Base-by-base conservation (phyloP, 177 flowering plant genomes). In the Vitis hybrid region DNA sequence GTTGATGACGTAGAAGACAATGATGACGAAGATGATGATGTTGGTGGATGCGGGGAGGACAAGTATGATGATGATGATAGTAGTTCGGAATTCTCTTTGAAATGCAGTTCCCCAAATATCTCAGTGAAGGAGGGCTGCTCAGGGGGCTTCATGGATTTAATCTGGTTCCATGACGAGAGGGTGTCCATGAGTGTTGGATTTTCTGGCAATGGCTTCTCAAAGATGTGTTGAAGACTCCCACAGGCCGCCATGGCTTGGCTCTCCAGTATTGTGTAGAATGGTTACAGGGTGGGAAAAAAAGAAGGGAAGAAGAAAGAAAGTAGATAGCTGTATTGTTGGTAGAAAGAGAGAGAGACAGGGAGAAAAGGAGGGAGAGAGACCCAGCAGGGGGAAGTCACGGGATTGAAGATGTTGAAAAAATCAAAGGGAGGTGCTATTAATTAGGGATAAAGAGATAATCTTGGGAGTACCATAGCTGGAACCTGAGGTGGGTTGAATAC, bases 51-150 rank as follows among this genome's bases (percentile, higher is more conserved):
- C 7, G 81, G 70, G 30, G 30, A 27, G 30, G 30, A 27, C 30
- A 27, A 15, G 1, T 70, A 66, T 13, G 75, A 27, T 35, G 70
- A 40, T 35, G 70, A 64, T 30, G 52, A 0, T 0, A 48, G 19
- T 40, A 71, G n/a, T 6, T 76, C 51, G 3, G 74, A 52, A 21
- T 64, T 72, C 52, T 91, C 91, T 70, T 84, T 72, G 82, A 87
- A 87, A 75, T 87, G 90, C 30, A 93, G 88, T 72, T 91, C 97
- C 7, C 92, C 97, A 49, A 91, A 89, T 63, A 91, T 72, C 76
- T 93, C 94, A 9, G 92, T 84, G 58, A 83, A 78, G 1, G 91
- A 76, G 11, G 71, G 52, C 11, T 78, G 80, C 1, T 81, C 84
- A 19, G 65, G 40, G 7, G 88, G 74, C 14, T 78, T 80, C 19